phyloP scores from a whole-genome alignment of 2,329 filamentous ascomycete species.

The Colletotrichum lini region DNA sequence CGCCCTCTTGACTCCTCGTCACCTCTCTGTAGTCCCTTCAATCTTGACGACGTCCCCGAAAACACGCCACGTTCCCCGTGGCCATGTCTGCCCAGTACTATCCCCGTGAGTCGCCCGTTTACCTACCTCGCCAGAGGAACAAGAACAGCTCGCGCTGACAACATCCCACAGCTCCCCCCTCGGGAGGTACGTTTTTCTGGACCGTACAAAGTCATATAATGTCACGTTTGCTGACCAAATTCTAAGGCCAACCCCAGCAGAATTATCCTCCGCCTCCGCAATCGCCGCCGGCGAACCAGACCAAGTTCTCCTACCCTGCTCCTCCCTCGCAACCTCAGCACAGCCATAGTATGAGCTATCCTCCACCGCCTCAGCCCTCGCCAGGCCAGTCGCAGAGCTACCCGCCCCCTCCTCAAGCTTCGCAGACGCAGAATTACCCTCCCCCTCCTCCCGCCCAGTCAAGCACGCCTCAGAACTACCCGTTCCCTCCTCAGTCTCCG shows the following conservation, averaged over 20 bases:
- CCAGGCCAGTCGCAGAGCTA: conserved; percentile 44
- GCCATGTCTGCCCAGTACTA: conserved; percentile 41
- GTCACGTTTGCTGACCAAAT: conserved; percentile 29
- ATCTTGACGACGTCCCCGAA: background rate
- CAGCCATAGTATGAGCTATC: conserved; percentile 47
- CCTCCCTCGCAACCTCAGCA: conserved; percentile 50
- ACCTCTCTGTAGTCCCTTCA: too few species aligned
- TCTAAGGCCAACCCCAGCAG: conserved; percentile 48
- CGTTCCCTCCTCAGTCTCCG: conserved; percentile 46
- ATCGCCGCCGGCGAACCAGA: conserved; percentile 62
- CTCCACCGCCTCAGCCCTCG: conserved; percentile 48
- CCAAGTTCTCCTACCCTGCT: conserved; percentile 61
- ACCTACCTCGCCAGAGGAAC: conserved; percentile 20
- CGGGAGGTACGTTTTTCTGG: conserved; percentile 31
- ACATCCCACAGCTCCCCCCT: conserved; percentile 31
- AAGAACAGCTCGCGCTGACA: conserved; percentile 29
- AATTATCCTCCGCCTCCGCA: conserved; percentile 63
- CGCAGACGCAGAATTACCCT: conserved; percentile 43
- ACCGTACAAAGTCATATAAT: background rate
- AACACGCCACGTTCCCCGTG: background rate
- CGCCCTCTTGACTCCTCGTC: background rate
- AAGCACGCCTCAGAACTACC: conserved; percentile 47
- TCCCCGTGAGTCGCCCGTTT: conserved; percentile 34
- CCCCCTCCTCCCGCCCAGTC: conserved; percentile 52
- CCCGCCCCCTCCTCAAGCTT: conserved; percentile 50